Evolutionary conservation across 495 filamentous ascomycete genomes (phyloP).

Genomic region (Cercophora scortea): DNA sequence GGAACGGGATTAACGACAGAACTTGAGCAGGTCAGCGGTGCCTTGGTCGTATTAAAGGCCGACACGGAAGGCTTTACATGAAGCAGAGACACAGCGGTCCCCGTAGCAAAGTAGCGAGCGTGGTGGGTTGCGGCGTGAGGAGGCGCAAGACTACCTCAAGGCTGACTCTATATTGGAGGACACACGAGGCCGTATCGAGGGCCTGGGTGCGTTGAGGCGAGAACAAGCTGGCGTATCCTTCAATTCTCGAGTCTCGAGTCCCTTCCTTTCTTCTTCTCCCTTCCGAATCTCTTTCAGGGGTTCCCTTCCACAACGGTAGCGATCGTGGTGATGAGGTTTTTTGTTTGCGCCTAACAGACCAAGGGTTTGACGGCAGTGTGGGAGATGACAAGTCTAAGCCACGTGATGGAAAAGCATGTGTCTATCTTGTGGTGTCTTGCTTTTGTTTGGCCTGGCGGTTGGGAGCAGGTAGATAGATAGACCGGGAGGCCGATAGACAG

Average conservation of each 20-base stretch:
- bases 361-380: neutral
- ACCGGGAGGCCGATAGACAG: too few relatives aligned
- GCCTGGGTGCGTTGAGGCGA: neutral
- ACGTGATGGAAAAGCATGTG: too few relatives aligned
- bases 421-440: too few relatives aligned
- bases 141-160: conserved; percentile 13
- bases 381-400: too few relatives aligned
- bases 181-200: too few relatives aligned
- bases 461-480: too few relatives aligned
- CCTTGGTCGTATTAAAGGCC: neutral
- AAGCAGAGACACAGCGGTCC: conserved; percentile 28
- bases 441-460: too few relatives aligned
- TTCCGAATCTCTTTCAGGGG: neutral
- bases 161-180: conserved; percentile 3
- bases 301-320: neutral
- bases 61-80: conserved; percentile 22
- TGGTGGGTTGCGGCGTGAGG: conserved; percentile 22
- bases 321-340: neutral
- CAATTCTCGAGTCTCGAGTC: neutral
- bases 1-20: conserved; percentile 31
- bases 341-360: neutral
- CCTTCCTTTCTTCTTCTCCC: neutral
- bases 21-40: conserved; percentile 20
- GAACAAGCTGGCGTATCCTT: neutral
- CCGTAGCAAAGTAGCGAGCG: conserved; percentile 31